Conservation (phyloP, 2,329 filamentous ascomycete genomes). For the Alternaria infectoria region DNA sequence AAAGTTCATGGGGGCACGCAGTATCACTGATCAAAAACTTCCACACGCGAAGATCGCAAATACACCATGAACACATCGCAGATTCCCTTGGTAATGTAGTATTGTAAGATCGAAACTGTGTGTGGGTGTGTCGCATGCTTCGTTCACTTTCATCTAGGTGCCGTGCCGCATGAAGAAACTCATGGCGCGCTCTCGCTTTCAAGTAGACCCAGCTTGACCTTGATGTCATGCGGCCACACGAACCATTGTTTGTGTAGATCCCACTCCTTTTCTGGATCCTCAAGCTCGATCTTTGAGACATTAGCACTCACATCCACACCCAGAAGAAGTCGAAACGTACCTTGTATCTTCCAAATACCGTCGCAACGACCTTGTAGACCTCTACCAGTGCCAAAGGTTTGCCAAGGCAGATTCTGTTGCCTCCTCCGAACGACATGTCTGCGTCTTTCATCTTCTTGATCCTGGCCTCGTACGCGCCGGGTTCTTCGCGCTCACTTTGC, state of each 20-base stretch:
- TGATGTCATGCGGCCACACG: constrained; percentile 45
- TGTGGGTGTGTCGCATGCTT: background rate
- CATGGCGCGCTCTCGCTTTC: constrained; percentile 2
- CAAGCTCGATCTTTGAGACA: constrained; percentile 42
- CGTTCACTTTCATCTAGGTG: background rate
- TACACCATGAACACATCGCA: background rate
- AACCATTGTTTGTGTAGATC: constrained; percentile 52
- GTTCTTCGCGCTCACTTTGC: constrained; percentile 15
- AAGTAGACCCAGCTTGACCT: constrained; percentile 29
- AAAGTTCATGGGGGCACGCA: background rate
- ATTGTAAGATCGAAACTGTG: background rate
- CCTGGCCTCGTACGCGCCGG: constrained; percentile 23
- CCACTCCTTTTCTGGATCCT: constrained; percentile 48
- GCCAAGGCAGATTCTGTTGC: constrained; percentile 40
- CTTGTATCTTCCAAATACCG: constrained; percentile 50
- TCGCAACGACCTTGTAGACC: constrained; percentile 56
- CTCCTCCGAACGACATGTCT: constrained; percentile 40
- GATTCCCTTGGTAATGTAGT: background rate
- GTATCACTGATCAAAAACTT: background rate
- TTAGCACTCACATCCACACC: background rate
- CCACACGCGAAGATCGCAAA: background rate
- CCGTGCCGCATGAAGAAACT: background rate
- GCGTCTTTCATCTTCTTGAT: constrained; percentile 43
- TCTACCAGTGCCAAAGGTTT: constrained; percentile 37
- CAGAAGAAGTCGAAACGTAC: constrained; percentile 48